Percentiles rank a stretch among this genome's conserved stretches.
phyloP scores from a whole-genome alignment of 257 asterid species.

The Prunella vulgaris region DNA sequence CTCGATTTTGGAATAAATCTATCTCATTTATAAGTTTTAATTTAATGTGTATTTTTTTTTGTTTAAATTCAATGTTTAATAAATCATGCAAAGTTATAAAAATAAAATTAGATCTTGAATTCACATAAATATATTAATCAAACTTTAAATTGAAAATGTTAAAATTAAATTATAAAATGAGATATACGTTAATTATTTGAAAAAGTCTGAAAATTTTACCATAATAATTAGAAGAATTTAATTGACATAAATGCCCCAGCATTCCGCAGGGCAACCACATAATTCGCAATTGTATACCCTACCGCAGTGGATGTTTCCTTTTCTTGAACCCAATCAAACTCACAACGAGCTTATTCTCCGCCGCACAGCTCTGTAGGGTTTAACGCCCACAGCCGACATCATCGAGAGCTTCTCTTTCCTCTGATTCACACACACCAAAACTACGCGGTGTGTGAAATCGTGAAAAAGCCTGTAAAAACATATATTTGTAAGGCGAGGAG shows the following conservation, averaged over 20 bases:
- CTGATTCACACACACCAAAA: slow-evolving; percentile 2
- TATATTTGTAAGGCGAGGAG: not conserved
- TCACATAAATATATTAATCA: too few relatives aligned
- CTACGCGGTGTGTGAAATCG: slow-evolving; percentile 2
- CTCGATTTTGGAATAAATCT: too few relatives aligned
- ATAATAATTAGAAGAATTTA: too few relatives aligned
- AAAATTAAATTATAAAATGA: too few relatives aligned
- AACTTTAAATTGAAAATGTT: too few relatives aligned
- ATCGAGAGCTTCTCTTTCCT: not conserved
- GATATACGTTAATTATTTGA: too few relatives aligned
- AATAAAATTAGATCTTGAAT: too few relatives aligned
- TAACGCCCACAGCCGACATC: slow-evolving; percentile 19
- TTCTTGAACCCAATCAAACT: not conserved
- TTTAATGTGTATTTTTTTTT: too few relatives aligned
- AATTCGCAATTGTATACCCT: not conserved
- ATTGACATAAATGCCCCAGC: not conserved
- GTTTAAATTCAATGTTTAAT: too few relatives aligned
- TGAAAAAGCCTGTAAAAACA: not conserved
- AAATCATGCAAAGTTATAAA: too few relatives aligned
- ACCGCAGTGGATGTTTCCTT: not conserved
- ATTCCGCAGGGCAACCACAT: not conserved
- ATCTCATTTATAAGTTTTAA: too few relatives aligned
- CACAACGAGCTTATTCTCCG: slow-evolving; percentile 16
- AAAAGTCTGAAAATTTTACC: too few relatives aligned
- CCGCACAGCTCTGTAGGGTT: slow-evolving; percentile 35